A percentile compares a stretch with the other conserved stretches of the same genome.
Conservation (phyloP, 1,284 basidiomycete species). For the Moesziomyces parantarcticus region DNA sequence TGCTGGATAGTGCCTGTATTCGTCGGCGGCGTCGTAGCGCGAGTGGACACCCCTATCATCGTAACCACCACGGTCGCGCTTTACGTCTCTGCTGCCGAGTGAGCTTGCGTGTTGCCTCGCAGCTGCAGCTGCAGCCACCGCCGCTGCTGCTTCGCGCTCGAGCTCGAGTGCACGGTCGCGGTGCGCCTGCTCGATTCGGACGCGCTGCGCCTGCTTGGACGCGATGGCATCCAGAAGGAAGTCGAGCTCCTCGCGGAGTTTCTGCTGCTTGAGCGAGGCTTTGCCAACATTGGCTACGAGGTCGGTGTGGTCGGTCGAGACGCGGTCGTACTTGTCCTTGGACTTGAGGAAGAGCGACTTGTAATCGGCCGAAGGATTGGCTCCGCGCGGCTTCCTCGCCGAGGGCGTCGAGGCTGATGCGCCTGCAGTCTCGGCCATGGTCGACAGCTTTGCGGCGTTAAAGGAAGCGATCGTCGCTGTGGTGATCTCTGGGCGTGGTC, state of each 20-base stretch:
- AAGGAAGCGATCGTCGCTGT: too few species aligned
- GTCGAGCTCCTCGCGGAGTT: constrained; percentile 49
- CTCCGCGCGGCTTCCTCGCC: constrained; percentile 31
- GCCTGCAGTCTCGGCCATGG: constrained; percentile 30
- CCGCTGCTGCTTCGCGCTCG: constrained; percentile 39
- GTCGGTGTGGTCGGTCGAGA: constrained; percentile 45
- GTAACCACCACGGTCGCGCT: constrained; percentile 19
- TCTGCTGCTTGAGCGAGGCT: constrained; percentile 38
- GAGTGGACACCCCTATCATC: constrained; percentile 6
- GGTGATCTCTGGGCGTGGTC: too few species aligned
- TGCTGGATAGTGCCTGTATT: constrained; percentile 21
- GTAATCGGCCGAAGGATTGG: constrained; percentile 48
- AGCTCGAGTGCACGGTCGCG: constrained; percentile 29
- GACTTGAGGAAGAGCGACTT: constrained; percentile 50
- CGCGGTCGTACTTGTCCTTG: constrained; percentile 55
- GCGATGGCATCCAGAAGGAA: constrained; percentile 46
- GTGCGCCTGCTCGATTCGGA: constrained; percentile 29
- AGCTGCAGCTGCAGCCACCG: constrained; percentile 31
- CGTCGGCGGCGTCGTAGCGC: constrained; percentile 13
- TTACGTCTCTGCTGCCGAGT: not conserved
- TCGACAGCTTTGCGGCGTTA: not conserved
- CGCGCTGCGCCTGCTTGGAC: constrained; percentile 22
- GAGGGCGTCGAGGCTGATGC: constrained; percentile 7
- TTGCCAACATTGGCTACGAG: constrained; percentile 30
- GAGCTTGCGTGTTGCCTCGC: constrained; percentile 22